A percentile compares a stretch with the other conserved stretches of the same genome.
phyloP scores from a whole-genome alignment of 768 basidiomycete genomes.

The Macrocybe gigantea region DNA sequence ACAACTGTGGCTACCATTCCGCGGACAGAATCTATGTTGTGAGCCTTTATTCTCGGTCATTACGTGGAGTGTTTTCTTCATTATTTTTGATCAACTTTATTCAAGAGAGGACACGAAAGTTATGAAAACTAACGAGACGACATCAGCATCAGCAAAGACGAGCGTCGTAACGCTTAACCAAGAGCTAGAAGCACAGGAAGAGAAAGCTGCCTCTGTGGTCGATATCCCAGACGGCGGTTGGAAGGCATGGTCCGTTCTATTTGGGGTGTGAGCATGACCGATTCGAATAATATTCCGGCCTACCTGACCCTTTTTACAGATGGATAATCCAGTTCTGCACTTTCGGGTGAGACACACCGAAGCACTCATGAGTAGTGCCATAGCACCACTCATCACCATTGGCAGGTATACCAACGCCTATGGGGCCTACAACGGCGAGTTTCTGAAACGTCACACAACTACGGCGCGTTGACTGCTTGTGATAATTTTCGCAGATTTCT shows the following conservation, averaged over 20 bases:
- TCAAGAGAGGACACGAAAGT: no score
- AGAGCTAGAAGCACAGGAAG: no score
- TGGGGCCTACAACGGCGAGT: slow-evolving; percentile 19
- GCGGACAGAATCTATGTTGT: no score
- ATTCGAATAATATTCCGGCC: not conserved
- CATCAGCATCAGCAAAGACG: no score
- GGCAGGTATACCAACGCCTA: slow-evolving; percentile 18
- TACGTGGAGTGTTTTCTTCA: no score
- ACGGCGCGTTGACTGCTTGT: not conserved
- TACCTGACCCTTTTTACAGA: not conserved
- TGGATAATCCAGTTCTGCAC: slow-evolving; percentile 20
- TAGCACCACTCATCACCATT: not conserved
- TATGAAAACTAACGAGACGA: no score
- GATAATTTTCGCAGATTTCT: slow-evolving; percentile 13
- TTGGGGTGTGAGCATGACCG: slow-evolving; percentile 15
- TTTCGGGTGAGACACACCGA: slow-evolving; percentile 13
- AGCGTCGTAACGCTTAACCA: no score
- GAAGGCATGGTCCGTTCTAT: slow-evolving; percentile 17
- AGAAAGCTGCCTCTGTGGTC: not conserved
- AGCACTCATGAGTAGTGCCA: not conserved
- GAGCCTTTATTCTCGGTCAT: no score
- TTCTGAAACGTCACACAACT: no score
- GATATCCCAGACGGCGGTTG: slow-evolving; percentile 18
- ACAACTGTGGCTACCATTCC: no score
- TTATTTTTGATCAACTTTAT: no score